Evolutionary conservation across 768 basidiomycete genomes (phyloP).

Genomic region (Psilocybe sp.): DNA sequence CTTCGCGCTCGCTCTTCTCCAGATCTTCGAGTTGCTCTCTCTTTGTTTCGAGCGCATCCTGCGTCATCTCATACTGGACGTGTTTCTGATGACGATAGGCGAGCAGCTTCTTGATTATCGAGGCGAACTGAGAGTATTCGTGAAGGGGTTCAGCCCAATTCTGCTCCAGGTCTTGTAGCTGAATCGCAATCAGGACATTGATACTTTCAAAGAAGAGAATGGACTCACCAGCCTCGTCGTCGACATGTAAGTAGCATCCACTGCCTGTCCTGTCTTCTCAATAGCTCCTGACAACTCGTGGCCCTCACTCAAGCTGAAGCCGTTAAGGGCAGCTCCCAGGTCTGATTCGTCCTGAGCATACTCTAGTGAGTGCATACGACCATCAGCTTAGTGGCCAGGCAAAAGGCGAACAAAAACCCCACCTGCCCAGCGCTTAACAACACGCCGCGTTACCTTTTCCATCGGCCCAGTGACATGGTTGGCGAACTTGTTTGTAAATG

Average conservation of each 20-base stretch:
- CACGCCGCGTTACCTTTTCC: slow-evolving; percentile 93
- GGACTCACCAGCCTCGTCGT: slow-evolving; percentile 78
- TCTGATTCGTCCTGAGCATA: slow-evolving; percentile 86
- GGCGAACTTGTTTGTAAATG: slow-evolving; percentile 94
- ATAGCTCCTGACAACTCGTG: slow-evolving; percentile 75
- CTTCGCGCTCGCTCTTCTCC: slow-evolving; percentile 91
- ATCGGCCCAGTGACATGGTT: slow-evolving; percentile 87
- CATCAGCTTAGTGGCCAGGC: slow-evolving; percentile 4
- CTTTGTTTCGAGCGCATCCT: slow-evolving; percentile 83
- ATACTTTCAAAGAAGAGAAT: slow-evolving; percentile 3
- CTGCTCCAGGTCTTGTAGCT: slow-evolving; percentile 94
- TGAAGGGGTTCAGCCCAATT: slow-evolving; percentile 95
- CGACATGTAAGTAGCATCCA: slow-evolving; percentile 90
- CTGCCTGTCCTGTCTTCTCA: slow-evolving; percentile 96
- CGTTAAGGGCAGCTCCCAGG: slow-evolving; percentile 88
- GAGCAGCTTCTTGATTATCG: slow-evolving; percentile 91
- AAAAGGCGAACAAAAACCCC: slow-evolving; percentile 22
- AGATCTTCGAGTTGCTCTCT: slow-evolving; percentile 83
- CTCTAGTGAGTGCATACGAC: slow-evolving; percentile 39
- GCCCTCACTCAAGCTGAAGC: slow-evolving; percentile 86
- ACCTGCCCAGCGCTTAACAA: slow-evolving; percentile 95
- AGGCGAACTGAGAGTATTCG: slow-evolving; percentile 92
- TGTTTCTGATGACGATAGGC: slow-evolving; percentile 97
- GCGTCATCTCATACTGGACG: slow-evolving; percentile 96
- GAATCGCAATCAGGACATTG: slow-evolving; percentile 6